Base-by-base conservation (phyloP, 768 basidiomycete species). In the Serendipita indica region DNA sequence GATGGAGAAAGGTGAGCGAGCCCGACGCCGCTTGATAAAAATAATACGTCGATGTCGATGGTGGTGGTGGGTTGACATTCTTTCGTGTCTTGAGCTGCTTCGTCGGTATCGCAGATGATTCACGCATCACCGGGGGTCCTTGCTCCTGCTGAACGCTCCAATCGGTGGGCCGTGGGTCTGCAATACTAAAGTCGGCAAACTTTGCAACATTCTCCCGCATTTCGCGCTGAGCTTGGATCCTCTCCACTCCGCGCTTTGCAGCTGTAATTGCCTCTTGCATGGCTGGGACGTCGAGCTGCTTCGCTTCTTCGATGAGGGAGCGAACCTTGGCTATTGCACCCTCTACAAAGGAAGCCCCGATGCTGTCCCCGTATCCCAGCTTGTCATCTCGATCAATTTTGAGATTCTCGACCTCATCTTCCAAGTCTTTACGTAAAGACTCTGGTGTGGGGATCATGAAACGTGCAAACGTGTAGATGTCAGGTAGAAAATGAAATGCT, bases 1-100 rank as follows among this genome's bases (percentile, higher is more conserved):
- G 94, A 66, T 96, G 91, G 10, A 99, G 80, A 75, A 88, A 99
- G 64, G 96, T 77, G 7, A 90, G 86, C 59, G 87, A 75, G 12
- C 96, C 96, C 1, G 89, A 87, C 0, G 89, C 82, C 16, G 91
- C 86, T 69, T 98, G 96, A 69, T 98, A 99, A 71, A 86, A 99
- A 68, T 86, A 92, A 72, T 94, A 99, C 6, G 89, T 85, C 7
- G 89, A 85, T 14, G 87, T 86, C 16, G 87, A 86, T 16, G 85
- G 87, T 2, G 89, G 87, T 1, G 86, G 87, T 0, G 88, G 86
- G 65, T 90, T 91, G 63, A 91, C 69, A 67, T 91, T 91, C 60
- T 81, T 79, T 28, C 87, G 80, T 34, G 56, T 34, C 10, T 39
- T 65, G 22, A 61, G 22, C 22, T 58, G 60, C 12, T 34, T 61